Evolutionary conservation across 306 rosid genomes (phyloP).

Genomic region (Dalbergia oliveri): DNA sequence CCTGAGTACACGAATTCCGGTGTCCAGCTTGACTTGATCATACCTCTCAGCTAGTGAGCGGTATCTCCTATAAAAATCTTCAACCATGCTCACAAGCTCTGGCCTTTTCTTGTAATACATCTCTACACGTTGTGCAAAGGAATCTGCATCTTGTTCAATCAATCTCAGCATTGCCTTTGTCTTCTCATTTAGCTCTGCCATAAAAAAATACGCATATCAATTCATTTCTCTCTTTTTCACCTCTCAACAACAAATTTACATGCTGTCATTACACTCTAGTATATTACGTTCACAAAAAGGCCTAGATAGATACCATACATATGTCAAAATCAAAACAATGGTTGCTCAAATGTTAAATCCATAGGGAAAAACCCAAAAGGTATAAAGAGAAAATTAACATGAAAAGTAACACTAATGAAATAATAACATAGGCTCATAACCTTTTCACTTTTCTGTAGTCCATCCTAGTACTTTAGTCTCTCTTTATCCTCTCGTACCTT

Average conservation of each 20-base stretch:
- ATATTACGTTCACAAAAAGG: constrained; percentile 8
- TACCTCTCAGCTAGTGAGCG: constrained; percentile 77
- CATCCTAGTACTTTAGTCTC: background rate
- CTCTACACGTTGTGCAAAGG: constrained; percentile 90
- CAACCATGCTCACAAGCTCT: constrained; percentile 80
- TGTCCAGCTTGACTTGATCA: constrained; percentile 71
- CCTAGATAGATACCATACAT: background rate
- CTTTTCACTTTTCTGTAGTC: constrained; percentile 38
- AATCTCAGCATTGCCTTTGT: constrained; percentile 73
- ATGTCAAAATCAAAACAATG: constrained; percentile 8
- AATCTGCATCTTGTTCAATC: constrained; percentile 88
- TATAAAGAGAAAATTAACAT: constrained; percentile 23
- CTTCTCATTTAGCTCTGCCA: constrained; percentile 76
- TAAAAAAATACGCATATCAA: constrained; percentile 15
- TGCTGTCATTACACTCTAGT: background rate
- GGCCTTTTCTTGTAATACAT: constrained; percentile 94
- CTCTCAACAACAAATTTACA: constrained; percentile 16
- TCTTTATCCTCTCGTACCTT: background rate
- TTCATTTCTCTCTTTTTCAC: background rate
- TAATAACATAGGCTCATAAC: constrained; percentile 33
- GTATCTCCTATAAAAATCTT: constrained; percentile 82
- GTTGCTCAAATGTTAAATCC: constrained; percentile 30
- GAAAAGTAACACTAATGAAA: constrained; percentile 25
- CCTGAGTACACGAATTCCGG: constrained; percentile 57
- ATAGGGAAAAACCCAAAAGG: constrained; percentile 39